Evolutionary conservation across 176 grass and related monocot genomes (phyloP), one percentile per base, ranked within the genome.

Genomic region (Bromus sterilis): DNA sequence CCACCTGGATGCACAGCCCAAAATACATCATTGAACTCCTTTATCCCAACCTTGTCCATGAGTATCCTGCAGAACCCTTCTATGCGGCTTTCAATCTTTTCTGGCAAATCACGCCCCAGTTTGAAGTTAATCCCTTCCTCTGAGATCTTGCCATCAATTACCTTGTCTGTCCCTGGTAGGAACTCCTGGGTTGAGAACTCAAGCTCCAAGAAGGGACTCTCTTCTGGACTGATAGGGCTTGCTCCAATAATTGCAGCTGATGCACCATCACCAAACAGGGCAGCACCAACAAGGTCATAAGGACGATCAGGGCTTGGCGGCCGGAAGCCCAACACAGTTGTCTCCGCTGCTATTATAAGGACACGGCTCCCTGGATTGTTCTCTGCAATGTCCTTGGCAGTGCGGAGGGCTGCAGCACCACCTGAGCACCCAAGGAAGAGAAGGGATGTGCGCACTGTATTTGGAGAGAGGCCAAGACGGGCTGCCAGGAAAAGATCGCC

Each of bases 331-430:
- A 93, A 46, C 81, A 92, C 81, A 44, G 95, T 98, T 29, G 95
- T 98, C 86, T 98, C 95, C 0, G 92, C 85, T 15, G 95, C 93
- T 35, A 87, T 86, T 49, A 98, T 51, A 65, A 94, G 87, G 30
- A 94, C 86, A 39, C 92, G 90, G 66, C 92, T 85, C 24, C 95
- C 92, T 37, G 92, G 86, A 51, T 93, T 98, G 86, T 94, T 98
- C 84, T 93, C 95, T 21, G 95, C 92, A 66, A 98, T 88, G 86
- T 98, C 95, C 90, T 98, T 98, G 78, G 95, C 95, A 6, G 91
- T 86, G 40, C 92, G 86, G 76, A 98, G 92, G 56, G 88, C 92
- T 0, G 95, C 85, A 20, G 86, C 90, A n/a, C 95, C 92, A 35
- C 92, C 92, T 11, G 89, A 98, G 86, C 95, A 98, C 15, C 92